phyloP scores from a whole-genome alignment of 1,284 basidiomycete genomes.

The Sporisorium reilianum region DNA sequence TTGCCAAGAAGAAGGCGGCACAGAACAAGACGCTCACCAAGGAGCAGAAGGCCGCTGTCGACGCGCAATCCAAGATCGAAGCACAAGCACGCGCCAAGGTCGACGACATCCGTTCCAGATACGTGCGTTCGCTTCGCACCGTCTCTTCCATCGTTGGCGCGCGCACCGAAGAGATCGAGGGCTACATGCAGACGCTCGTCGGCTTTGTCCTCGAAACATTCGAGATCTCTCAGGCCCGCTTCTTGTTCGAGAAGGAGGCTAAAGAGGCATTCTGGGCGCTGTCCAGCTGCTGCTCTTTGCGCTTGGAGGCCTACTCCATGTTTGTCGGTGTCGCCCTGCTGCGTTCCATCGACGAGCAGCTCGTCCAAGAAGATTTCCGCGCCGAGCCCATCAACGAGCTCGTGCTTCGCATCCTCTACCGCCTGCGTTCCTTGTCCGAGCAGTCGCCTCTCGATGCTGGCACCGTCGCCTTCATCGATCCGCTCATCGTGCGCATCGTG shows the following conservation, averaged over 20 bases:
- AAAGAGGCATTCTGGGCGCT: constrained; percentile 53
- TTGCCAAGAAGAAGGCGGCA: constrained; percentile 67
- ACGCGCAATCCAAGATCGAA: constrained; percentile 63
- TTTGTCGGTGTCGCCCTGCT: constrained; percentile 57
- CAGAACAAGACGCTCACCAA: constrained; percentile 60
- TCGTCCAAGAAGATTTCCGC: constrained; percentile 58
- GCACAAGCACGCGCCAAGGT: constrained; percentile 56
- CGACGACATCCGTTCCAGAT: constrained; percentile 41
- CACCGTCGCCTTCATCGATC: constrained; percentile 85
- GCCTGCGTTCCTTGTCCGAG: constrained; percentile 84
- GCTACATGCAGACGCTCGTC: constrained; percentile 55
- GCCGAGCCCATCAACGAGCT: constrained; percentile 73
- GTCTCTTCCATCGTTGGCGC: constrained; percentile 51
- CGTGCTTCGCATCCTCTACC: constrained; percentile 86
- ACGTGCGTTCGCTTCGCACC: constrained; percentile 50
- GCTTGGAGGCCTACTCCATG: constrained; percentile 53
- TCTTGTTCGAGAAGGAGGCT: constrained; percentile 41
- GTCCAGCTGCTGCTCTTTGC: constrained; percentile 53
- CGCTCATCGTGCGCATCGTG: constrained; percentile 81
- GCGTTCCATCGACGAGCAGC: constrained; percentile 53
- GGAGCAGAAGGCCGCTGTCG: constrained; percentile 62
- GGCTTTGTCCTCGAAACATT: constrained; percentile 40
- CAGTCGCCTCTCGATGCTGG: constrained; percentile 84
- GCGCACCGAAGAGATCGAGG: constrained; percentile 48
- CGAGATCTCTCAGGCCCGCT: constrained; percentile 43